Base-by-base conservation (phyloP, 192 early-diverging fungal species). In the Umbelopsis sp. region DNA sequence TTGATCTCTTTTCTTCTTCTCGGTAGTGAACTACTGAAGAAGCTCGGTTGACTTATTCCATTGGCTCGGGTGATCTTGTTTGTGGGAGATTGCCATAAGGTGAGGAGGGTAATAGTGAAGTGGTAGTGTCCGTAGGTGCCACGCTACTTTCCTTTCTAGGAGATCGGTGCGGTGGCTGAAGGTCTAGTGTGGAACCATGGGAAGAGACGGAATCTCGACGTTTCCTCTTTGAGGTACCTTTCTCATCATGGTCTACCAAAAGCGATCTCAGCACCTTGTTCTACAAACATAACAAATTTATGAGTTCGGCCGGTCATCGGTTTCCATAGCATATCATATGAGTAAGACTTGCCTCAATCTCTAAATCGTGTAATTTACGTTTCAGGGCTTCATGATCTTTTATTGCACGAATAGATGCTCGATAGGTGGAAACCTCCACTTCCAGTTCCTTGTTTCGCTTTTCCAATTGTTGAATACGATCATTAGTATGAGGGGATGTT, bases 331-430 rank as follows among this genome's bases (percentile, higher is more conserved):
- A n/a, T n/a, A n/a, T n/a, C n/a, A n/a, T n/a, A n/a, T n/a, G 21
- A 52, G 17, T 26, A 68, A 7, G 52, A 31, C 34, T 71, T 70
- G 74, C 77, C 77, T 79, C 73, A 36, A 79, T 65, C 32, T 71
- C 65, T 14, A 79, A 52, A 71, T 74, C 72, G 56, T 79, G 73
- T 10, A 71, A 36, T 2, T 53, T 50, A 31, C 41, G 38, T 68
- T 71, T 67, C 24, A 79, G 3, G 1, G 36, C 25, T 2, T 70
- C 68, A 25, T 26, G 36, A 21, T 53, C 49, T 16, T 62, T 62
- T 4, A 62, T 17, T 32, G 31, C 26, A 14, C 68, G 68, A 17
- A 53, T 70, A 20, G 47, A 38, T 26, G 47, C 52, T 38, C 68
- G 68, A 52, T 70, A 67, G n/a, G 50, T 45, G 3, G 43, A 21